Percentiles rank a stretch among this genome's conserved stretches.
Evolutionary conservation across 768 basidiomycete genomes (phyloP).

Genomic region (Amanita pallidorosea): DNA sequence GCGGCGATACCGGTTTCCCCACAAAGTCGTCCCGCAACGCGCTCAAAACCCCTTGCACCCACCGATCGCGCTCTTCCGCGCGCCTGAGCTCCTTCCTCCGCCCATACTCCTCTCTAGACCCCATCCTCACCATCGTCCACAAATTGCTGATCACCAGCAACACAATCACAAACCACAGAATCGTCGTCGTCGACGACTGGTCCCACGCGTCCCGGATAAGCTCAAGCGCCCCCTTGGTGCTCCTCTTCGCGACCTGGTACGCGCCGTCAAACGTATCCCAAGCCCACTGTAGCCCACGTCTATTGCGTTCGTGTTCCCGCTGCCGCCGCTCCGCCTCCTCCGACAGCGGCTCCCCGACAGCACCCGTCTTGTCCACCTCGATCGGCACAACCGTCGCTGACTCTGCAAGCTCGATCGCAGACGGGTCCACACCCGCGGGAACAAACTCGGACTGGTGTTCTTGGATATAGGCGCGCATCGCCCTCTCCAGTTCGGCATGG

Average conservation of each 20-base stretch:
- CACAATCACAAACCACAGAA: constrained; percentile 64
- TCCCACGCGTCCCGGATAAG: constrained; percentile 75
- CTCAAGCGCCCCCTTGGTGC: constrained; percentile 63
- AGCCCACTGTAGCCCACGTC: constrained; percentile 77
- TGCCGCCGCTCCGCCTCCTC: constrained; percentile 33
- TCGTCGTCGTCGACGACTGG: constrained; percentile 58
- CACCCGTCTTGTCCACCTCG: constrained; percentile 7
- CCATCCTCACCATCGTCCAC: constrained; percentile 45
- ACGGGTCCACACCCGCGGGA: constrained; percentile 65
- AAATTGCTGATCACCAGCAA: constrained; percentile 68
- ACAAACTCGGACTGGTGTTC: constrained; percentile 87
- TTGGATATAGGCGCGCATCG: constrained; percentile 83
- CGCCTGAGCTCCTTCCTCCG: constrained; percentile 39
- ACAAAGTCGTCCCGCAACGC: constrained; percentile 66
- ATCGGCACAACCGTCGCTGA: constrained; percentile 27
- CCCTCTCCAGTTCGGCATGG: constrained; percentile 71
- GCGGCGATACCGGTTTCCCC: constrained; percentile 8
- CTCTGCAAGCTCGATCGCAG: constrained; percentile 36
- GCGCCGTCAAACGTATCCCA: constrained; percentile 81
- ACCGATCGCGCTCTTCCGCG: constrained; percentile 61
- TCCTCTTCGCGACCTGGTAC: constrained; percentile 56
- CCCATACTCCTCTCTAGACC: constrained; percentile 28
- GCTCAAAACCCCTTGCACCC: constrained; percentile 62
- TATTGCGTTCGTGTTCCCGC: constrained; percentile 59
- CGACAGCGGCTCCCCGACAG: constrained; percentile 12